A percentile compares a stretch with the other conserved stretches of the same genome.
These are phyloP conservation scores for Alternaria brassicae DNA, from an alignment of 2,329 filamentous ascomycete species.

Conservation along the genomic window DNA sequence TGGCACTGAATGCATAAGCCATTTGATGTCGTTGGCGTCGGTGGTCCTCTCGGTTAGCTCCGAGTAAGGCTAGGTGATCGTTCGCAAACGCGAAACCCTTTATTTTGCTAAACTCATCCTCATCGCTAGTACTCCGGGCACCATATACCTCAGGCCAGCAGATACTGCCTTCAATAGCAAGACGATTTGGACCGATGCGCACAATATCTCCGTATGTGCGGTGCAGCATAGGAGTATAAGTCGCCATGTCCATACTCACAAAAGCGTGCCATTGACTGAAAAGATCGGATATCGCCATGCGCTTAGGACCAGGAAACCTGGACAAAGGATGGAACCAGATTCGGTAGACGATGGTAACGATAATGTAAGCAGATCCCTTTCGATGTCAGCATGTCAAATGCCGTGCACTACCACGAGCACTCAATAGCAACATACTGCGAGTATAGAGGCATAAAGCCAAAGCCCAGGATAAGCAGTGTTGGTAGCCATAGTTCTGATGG, in stretches of 20 bases:
- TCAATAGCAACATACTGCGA: too few relatives aligned
- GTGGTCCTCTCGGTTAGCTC: conserved; percentile 4
- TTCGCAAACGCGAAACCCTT: not conserved
- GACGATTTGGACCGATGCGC: not conserved
- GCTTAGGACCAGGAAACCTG: not conserved
- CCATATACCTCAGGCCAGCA: conserved; percentile 6
- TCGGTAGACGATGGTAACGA: not conserved
- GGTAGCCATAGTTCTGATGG: too few relatives aligned
- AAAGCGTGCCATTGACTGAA: not conserved
- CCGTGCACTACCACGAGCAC: too few relatives aligned
- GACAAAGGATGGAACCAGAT: not conserved
- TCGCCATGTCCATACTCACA: not conserved
- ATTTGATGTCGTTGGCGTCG: conserved; percentile 1
- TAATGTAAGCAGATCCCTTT: too few relatives aligned
- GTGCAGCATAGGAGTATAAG: not conserved
- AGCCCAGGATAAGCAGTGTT: too few relatives aligned
- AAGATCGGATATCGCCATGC: not conserved
- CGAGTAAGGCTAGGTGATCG: not conserved
- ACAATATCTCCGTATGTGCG: not conserved
- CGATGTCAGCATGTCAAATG: too few relatives aligned
- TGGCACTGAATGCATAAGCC: not conserved
- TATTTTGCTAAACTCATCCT: not conserved
- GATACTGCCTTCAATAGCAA: conserved; percentile 1
- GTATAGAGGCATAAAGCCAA: too few relatives aligned
- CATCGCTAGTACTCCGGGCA: not conserved